Percentiles rank a stretch among this genome's conserved stretches.
These are phyloP conservation scores for Alternaria arborescens DNA, from an alignment of 2,329 filamentous ascomycete species.

Conservation along the genomic window DNA sequence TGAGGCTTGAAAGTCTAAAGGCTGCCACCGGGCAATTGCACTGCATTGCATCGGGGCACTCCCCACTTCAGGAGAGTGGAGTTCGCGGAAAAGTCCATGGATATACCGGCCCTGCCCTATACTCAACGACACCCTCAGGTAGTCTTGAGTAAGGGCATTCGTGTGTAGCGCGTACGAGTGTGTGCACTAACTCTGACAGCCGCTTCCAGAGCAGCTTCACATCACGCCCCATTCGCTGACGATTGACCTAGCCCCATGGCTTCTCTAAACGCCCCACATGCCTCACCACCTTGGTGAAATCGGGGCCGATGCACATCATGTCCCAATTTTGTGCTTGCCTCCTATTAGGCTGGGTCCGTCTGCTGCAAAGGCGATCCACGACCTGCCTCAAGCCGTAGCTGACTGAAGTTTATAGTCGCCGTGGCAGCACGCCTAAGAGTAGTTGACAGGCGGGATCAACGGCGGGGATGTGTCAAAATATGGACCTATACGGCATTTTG, in stretches of 20 bases:
- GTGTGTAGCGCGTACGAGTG: constrained; percentile 34
- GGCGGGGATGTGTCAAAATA: constrained; percentile 36
- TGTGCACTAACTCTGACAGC: constrained; percentile 31
- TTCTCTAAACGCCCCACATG: constrained; percentile 29
- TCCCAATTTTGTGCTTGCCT: constrained; percentile 29
- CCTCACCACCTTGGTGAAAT: constrained; percentile 28
- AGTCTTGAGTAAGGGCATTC: constrained; percentile 35
- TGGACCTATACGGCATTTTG: constrained; percentile 31
- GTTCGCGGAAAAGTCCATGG: constrained; percentile 20
- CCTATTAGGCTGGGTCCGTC: constrained; percentile 15
- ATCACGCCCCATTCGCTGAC: constrained; percentile 7
- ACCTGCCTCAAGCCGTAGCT: constrained; percentile 22
- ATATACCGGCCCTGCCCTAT: constrained; percentile 42
- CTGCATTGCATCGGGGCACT: constrained; percentile 44
- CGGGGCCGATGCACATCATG: constrained; percentile 26
- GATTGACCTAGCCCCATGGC: constrained; percentile 19
- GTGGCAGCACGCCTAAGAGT: constrained; percentile 25
- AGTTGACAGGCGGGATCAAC: constrained; percentile 45
- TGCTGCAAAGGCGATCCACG: constrained; percentile 47
- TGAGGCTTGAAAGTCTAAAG: constrained; percentile 43
- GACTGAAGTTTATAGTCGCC: constrained; percentile 19
- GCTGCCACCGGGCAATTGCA: constrained; percentile 34
- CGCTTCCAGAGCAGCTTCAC: constrained; percentile 21
- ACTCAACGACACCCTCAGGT: constrained; percentile 36
- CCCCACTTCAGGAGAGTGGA: constrained; percentile 39